Base-by-base conservation (phyloP, 352 stramenopile genomes). In the Phytophthora capsici region DNA sequence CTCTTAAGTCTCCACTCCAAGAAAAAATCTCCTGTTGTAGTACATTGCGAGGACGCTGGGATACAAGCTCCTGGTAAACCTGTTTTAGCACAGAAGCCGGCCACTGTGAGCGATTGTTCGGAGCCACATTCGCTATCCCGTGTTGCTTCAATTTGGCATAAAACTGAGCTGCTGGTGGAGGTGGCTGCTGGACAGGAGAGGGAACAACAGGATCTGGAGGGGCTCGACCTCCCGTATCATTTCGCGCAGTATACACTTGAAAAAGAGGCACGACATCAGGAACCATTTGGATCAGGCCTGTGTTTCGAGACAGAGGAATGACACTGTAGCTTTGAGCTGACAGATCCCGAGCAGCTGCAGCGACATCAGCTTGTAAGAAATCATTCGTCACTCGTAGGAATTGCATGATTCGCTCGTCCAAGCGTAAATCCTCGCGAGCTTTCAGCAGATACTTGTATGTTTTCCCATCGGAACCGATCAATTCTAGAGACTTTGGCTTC, bases 381-480 rank as follows among this genome's bases (percentile, higher is more conserved):
- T 75, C 73, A 58, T 97, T 97, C 17, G 85, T 78, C 28, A 84
- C 82, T 25, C 59, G 63, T 37, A 97, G 63, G 38, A 95, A 89
- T 73, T 97, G 91, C 91, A 97, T 97, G 47, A 97, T 84, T 5
- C 91, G 81, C 59, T 96, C 88, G 58, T 97, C 91, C 20, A 97
- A 74, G 17, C 87, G 87, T 26, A 97, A 67, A 59, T 97, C 91
- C 69, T 97, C 91, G 16, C 84, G 72, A 3, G 89, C 86, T 49
- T 97, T 97, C 1, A 97, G 70, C 44, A 97, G 60, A 47, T 96
- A 97, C 14, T 81, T 86, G 66, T 94, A 86, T 20, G 50, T 63
- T 53, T 75, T 57, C 1, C 91, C 91, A 54, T 97, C 76, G 1
- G 81, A 92, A 22, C 88, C 90, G 19, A 89, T 58, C 13, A 97